Percentiles rank a stretch among this genome's conserved stretches.
Conservation (phyloP, 139 green algal genomes). For the Haematococcus sp. region DNA sequence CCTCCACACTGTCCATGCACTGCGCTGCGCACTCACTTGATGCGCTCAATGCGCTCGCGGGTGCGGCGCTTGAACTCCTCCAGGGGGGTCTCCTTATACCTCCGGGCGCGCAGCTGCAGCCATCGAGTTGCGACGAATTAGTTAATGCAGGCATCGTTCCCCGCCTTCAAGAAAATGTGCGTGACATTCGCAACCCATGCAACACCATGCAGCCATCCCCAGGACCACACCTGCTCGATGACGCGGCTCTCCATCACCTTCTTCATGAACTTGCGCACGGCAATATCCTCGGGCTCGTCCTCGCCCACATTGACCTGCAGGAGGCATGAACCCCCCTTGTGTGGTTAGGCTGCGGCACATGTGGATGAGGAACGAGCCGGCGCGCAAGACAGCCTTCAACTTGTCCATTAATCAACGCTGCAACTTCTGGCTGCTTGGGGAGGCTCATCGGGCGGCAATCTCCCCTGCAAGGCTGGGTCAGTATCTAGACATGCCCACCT, state of each 20-base stretch:
- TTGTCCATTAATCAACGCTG: too few relatives aligned
- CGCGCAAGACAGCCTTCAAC: neutral
- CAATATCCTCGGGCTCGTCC: slow-evolving; percentile 58
- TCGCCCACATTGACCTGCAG: slow-evolving; percentile 45
- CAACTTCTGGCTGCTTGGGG: too few relatives aligned
- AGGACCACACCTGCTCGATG: slow-evolving; percentile 44
- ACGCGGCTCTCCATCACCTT: slow-evolving; percentile 49
- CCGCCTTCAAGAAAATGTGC: neutral
- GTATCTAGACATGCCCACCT: slow-evolving; percentile 23
- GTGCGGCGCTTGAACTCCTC: slow-evolving; percentile 53
- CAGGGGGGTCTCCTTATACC: slow-evolving; percentile 52
- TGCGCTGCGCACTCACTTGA: slow-evolving; percentile 32
- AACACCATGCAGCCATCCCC: neutral
- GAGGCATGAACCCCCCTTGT: neutral
- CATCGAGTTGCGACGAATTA: too few relatives aligned
- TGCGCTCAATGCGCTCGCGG: slow-evolving; percentile 38
- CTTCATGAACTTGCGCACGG: slow-evolving; percentile 62
- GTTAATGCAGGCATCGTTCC: too few relatives aligned
- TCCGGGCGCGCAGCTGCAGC: slow-evolving; percentile 39
- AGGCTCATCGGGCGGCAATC: neutral
- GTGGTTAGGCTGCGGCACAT: neutral
- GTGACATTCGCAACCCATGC: too few relatives aligned
- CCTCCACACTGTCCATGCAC: neutral
- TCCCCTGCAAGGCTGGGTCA: neutral
- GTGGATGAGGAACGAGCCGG: neutral